Percentiles rank a stretch among this genome's conserved stretches.
These are phyloP conservation scores for Leishmania aethiopica DNA, from an alignment of 208 protist species.

Conservation along the genomic window DNA sequence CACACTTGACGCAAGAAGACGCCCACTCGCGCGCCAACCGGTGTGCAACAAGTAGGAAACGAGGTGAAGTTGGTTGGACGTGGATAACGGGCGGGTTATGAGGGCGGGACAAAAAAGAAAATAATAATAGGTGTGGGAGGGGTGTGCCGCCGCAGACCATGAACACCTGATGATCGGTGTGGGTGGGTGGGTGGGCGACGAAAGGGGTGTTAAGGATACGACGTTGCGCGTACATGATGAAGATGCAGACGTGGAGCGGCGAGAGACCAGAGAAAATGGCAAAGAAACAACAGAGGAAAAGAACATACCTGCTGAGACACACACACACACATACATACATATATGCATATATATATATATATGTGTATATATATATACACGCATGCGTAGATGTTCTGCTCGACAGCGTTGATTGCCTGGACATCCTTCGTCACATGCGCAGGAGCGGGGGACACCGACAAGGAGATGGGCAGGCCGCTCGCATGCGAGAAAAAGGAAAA, in stretches of 20 bases:
- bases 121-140: neutral
- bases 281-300: neutral
- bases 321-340: neutral
- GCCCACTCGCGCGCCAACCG: neutral
- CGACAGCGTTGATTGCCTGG: neutral
- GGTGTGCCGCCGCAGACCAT: neutral
- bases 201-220: neutral
- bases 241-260: neutral
- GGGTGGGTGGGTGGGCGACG: neutral
- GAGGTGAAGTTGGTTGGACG: neutral
- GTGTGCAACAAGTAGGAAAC: neutral
- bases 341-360: neutral
- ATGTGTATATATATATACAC: neutral
- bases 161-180: neutral
- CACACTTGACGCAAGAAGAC: neutral
- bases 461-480: neutral
- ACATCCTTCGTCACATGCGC: neutral
- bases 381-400: neutral
- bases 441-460: neutral
- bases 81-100: neutral
- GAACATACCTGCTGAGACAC: neutral
- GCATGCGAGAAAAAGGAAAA: neutral
- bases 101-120: neutral
- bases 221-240: neutral
- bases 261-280: neutral